Base-by-base conservation (phyloP, 805 yeast species). In the Metschnikowia dekortorum region DNA sequence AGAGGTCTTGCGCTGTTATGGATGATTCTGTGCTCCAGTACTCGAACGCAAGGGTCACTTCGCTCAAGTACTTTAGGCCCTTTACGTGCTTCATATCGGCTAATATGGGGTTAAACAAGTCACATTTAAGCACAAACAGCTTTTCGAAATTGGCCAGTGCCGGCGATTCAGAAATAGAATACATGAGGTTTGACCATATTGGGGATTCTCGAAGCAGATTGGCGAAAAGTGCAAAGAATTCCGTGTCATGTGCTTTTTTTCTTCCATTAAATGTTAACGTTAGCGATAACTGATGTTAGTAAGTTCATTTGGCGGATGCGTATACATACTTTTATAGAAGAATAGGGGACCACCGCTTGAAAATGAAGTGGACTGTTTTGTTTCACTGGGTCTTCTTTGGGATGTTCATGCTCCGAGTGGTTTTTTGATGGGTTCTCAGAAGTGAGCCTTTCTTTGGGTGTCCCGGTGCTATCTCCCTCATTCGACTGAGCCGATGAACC, bases 91-190 rank as follows among this genome's bases (percentile, higher is more conserved):
- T 44, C 37, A 53, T 41, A 30, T 57, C 59, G 4, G 53, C 38
- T 14, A 48, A 26, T 7, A 53, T 49, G 13, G 56, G 50, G 29
- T 52, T 43, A 28, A 57, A 53, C 37, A 55, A 41, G 31, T 45
- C 47, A 49, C 61, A 57, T 11, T 49, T 49, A 30, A 52, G 46
- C 4, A 40, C 13, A 26, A 55, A 52, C 39, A 16, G 38, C 39
- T 9, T 10, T 7, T 42, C 38, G 11, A 22, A 35, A 11, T 36
- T 36, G 4, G 29, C 30, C 8, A 32, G 26, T 1, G 28, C 33
- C 8, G 40, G 16, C 8, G 30, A 13, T 3, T 49, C 35, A 6
- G 34, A n/a, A 3, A 38, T 22, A 2, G 56, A 39, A 33, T 47
- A 50, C 48, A 47, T 44, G 26, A 53, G 52, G 10, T 29, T 14